Evolutionary conservation across 345 rosid species (phyloP), one percentile per base, ranked within the genome.

Genomic region (Pistacia atlantica): DNA sequence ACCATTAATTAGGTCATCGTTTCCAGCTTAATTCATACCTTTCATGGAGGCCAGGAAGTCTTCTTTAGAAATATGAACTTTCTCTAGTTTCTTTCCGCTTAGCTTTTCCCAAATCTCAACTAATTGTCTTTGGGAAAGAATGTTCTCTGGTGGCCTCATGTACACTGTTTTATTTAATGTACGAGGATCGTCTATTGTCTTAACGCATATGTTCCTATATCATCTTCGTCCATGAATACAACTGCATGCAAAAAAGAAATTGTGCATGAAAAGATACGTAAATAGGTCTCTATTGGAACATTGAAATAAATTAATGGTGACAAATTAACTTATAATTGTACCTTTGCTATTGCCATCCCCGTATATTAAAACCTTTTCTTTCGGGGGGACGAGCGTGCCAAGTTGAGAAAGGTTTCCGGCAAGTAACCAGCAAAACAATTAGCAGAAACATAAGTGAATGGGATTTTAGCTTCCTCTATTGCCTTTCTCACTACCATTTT

Each of bases 351-450:
- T 89, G 11, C 94, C 98, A 33, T 93, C 91, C 0, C 98, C 99
- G 10, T 88, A 95, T 10, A 95, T 74, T 31, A 11, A 55, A 1
- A 92, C 87, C 2, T 75, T 70, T 13, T 87, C 69, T 16, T 83
- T 86, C 0, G 99, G 98, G 76, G 76, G 98, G n/a, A 82, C 69
- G 31, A 95, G 89, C 1, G 83, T 81, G 35, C 51, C 86, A 65
- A 90, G 79, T 72, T 93, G 98, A 11, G 87, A 90, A 49, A 90
- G 93, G 78, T 85, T 90, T 37, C 88, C 92, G 69, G 95, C 18
- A 95, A 92, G 76, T 92, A 96, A 9, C 91, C 99, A 2, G 83
- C 97, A 20, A 89, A 96, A 79, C 98, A 93, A 81, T 89, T 90
- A 10, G 93, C 93, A 0, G 89, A 80, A 1, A 93, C 83, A 4